Base-by-base conservation (phyloP, 1,139 yeast genomes). In the Candida tropicalis region DNA sequence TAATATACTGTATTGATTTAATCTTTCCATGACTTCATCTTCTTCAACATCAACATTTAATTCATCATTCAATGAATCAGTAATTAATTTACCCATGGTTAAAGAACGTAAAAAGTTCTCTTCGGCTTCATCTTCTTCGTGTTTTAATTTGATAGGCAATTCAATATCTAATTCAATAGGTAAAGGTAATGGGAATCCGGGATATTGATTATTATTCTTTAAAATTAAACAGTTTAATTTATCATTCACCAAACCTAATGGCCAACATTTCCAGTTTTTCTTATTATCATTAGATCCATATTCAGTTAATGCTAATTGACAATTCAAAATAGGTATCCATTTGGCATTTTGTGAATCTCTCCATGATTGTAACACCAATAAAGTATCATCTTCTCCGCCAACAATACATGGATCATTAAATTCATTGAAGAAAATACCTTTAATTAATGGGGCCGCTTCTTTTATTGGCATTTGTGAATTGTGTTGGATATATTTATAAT, bases 361-460 rank as follows among this genome's bases (percentile, higher is more conserved):
- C 97, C 98, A 91, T 50, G 83, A 79, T 20, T 84, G 74, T 34
- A 93, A 69, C 0, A 87, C 78, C 29, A 87, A 63, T 36, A 93
- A 69, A 3, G 84, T 77, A 47, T 90, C 90, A 52, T 85, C 90
- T 17, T 52, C 54, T 10, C 84, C 81, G 10, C 91, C 90, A 43
- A 84, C 87, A 15, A 91, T 63, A 51, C 95, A 87, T 1, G 99
- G 99, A 63, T 91, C 97, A 37, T 87, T 87, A 50, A 86, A 91
- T 38, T 80, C 81, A 47, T 88, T 89, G 61, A 91, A 87, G 58
- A 91, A 91, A 32, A 91, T 68, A 4, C 90, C 84, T 49, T 87
- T 82, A 32, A 80, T 65, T 32, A 78, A 67, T 31, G 48, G 47
- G 11, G 45, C 42, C 32, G 5, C 56, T 38, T 46, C 51, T 43